phyloP scores from a whole-genome alignment of 257 asterid genomes.

The Solanum piurae region DNA sequence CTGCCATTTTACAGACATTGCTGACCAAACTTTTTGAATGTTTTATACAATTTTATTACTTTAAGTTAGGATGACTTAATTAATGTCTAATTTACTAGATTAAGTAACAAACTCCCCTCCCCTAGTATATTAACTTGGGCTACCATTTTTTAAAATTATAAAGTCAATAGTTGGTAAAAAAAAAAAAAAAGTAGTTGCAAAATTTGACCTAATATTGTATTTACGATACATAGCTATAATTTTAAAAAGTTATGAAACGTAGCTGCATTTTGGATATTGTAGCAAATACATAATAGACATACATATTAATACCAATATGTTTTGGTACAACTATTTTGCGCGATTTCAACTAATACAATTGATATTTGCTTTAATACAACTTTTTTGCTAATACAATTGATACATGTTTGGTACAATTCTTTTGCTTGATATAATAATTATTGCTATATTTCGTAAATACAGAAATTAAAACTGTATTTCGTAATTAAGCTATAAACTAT shows the following conservation, averaged over 20 bases:
- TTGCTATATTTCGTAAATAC: background rate
- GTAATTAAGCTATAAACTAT: rapidly evolving
- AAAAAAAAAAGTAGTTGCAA: background rate
- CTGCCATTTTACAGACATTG: background rate
- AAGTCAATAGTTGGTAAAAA: background rate
- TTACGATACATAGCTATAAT: background rate
- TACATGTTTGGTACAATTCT: background rate
- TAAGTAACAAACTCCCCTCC: background rate
- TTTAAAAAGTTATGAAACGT: background rate
- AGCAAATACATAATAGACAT: background rate
- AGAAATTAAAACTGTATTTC: background rate
- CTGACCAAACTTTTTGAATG: background rate
- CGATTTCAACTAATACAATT: background rate
- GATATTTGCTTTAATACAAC: background rate
- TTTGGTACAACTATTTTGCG: background rate
- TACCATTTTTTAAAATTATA: background rate
- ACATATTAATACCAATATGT: background rate
- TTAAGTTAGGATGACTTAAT: background rate
- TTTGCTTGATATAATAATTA: background rate
- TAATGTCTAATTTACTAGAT: background rate
- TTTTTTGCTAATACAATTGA: background rate
- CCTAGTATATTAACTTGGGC: background rate
- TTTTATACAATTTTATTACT: background rate
- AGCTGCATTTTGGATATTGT: background rate
- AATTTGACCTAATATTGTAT: background rate